phyloP scores from a whole-genome alignment of 176 grass and related monocot genomes.

The Dactylis glomerata region DNA sequence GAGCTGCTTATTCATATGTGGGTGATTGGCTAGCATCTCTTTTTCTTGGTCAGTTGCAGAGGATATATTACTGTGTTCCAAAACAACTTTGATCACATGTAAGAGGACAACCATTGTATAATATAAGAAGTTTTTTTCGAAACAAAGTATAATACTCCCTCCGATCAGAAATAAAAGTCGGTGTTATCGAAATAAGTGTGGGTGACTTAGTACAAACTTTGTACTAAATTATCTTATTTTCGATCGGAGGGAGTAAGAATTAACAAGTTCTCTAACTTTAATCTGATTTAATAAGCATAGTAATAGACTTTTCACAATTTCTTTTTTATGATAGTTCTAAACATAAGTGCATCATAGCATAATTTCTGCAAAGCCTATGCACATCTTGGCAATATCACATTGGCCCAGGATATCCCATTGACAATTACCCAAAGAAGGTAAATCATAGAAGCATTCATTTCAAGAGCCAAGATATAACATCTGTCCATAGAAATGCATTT shows the following conservation, averaged over 20 bases:
- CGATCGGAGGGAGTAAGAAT: no score
- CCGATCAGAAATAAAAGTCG: no score
- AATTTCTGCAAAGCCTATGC: not conserved
- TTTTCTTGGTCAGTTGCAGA: not conserved
- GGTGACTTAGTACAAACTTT: no score
- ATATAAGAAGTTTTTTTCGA: no score
- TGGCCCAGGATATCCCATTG: slow-evolving; percentile 1
- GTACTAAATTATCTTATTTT: no score
- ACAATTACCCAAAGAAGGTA: slow-evolving; percentile 26
- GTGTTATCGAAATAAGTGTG: no score
- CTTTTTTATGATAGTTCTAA: not conserved
- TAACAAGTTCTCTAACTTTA: not conserved
- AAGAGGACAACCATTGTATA: not conserved
- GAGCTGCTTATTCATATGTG: not conserved
- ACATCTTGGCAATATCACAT: not conserved
- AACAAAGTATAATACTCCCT: no score
- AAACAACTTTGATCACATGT: not conserved
- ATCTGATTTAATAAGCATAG: not conserved
- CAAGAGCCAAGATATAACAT: slow-evolving; percentile 5
- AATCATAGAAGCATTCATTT: not conserved
- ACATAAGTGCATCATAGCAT: not conserved
- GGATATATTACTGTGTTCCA: not conserved
- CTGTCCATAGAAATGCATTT: not conserved
- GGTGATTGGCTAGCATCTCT: not conserved
- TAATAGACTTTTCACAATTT: not conserved